Evolutionary conservation across 2,329 filamentous ascomycete species (phyloP).

Genomic region (Paecilomyces fulvus): DNA sequence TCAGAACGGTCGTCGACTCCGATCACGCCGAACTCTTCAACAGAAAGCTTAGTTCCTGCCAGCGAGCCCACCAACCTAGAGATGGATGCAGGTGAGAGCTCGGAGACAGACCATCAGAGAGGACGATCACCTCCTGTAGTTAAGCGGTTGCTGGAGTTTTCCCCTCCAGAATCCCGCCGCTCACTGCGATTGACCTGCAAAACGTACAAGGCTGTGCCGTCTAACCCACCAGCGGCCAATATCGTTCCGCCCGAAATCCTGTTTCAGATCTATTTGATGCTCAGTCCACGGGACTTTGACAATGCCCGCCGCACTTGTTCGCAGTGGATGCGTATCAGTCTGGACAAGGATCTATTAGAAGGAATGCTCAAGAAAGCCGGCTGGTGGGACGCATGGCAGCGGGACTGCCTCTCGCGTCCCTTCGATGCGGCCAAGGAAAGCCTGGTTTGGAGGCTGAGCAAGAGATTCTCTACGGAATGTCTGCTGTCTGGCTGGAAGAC

Average conservation of each 20-base stretch:
- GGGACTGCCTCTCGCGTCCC: constrained; percentile 18
- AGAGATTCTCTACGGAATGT: constrained; percentile 42
- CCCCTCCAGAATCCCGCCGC: constrained; percentile 12
- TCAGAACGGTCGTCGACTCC: not conserved
- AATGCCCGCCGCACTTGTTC: constrained; percentile 52
- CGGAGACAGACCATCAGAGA: not conserved
- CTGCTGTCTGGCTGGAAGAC: constrained; percentile 31
- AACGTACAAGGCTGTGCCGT: constrained; percentile 14
- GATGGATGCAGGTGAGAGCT: not conserved
- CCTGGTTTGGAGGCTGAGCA: constrained; percentile 34
- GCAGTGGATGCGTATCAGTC: constrained; percentile 50
- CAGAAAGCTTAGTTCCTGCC: not conserved
- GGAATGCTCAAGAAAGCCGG: constrained; percentile 49
- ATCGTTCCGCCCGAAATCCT: constrained; percentile 42
- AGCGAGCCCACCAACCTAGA: not conserved
- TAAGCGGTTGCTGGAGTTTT: not conserved
- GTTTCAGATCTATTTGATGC: constrained; percentile 37
- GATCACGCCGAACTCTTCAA: not conserved
- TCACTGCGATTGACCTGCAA: constrained; percentile 27
- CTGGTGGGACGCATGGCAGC: constrained; percentile 40
- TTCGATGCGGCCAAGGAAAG: constrained; percentile 31
- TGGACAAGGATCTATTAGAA: constrained; percentile 44
- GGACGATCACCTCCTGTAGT: not conserved
- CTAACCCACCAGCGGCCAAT: constrained; percentile 22
- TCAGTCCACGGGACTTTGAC: constrained; percentile 48